Percentiles rank a stretch among this genome's conserved stretches.
These are phyloP conservation scores for Clonostachys rhizophaga DNA, from an alignment of 2,329 filamentous ascomycete species.

Conservation along the genomic window DNA sequence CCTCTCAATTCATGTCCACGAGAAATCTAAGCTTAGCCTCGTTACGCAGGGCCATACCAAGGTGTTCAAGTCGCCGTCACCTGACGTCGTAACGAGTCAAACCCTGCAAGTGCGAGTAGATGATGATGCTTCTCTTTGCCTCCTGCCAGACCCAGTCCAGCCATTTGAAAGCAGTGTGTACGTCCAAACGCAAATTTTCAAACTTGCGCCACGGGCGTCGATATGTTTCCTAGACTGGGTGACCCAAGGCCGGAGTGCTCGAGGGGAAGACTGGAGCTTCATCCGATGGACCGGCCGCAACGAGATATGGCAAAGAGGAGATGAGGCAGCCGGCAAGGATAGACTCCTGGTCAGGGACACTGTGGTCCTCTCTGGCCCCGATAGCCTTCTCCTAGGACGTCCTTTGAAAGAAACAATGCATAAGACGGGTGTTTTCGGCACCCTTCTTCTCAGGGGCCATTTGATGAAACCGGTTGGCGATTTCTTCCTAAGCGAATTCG, in stretches of 20 bases:
- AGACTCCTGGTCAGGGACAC: constrained; percentile 82
- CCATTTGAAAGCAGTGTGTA: constrained; percentile 84
- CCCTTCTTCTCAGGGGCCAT: constrained; percentile 74
- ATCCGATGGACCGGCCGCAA: constrained; percentile 77
- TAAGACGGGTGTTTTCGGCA: constrained; percentile 73
- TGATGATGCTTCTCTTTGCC: constrained; percentile 49
- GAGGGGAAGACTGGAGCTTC: constrained; percentile 87
- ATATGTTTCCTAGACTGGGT: constrained; percentile 93
- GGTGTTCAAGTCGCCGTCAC: constrained; percentile 75
- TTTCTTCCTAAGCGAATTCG: constrained; percentile 79
- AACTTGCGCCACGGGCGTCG: constrained; percentile 49
- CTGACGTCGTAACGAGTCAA: constrained; percentile 53
- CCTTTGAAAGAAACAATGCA: constrained; percentile 63
- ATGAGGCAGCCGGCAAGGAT: constrained; percentile 24
- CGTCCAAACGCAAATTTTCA: constrained; percentile 78
- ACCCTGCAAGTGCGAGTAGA: constrained; percentile 45
- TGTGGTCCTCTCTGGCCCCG: constrained; percentile 63
- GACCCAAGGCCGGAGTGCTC: constrained; percentile 76
- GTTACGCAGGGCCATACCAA: constrained; percentile 84
- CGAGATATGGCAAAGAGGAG: constrained; percentile 64
- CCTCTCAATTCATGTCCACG: constrained; percentile 62
- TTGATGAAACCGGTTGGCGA: constrained; percentile 60
- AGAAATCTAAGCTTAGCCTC: constrained; percentile 60
- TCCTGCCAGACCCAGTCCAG: constrained; percentile 88
- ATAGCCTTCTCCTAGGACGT: constrained; percentile 29